Evolutionary conservation across 352 stramenopile genomes (phyloP).

Genomic region (Phytophthora nicotianae): DNA sequence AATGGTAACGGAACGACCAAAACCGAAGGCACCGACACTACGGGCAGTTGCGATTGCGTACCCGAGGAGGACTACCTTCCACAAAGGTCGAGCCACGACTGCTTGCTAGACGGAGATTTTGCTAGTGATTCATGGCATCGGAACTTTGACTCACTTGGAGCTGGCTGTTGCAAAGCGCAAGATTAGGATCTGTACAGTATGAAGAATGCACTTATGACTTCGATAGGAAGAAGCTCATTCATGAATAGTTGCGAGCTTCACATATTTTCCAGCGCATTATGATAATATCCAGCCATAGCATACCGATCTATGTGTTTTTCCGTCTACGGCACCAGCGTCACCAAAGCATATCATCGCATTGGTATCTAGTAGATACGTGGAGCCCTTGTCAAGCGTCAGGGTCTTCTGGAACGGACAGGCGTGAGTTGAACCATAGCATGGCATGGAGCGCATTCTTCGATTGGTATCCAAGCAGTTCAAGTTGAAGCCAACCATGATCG

Average conservation of each 20-base stretch:
- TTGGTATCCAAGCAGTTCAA: constrained; percentile 7
- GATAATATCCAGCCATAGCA: constrained; percentile 14
- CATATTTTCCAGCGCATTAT: constrained; percentile 10
- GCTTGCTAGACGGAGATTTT: constrained; percentile 18
- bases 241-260: constrained; percentile 2
- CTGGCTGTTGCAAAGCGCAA: constrained; percentile 11
- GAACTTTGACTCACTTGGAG: constrained; percentile 19
- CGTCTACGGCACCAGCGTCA: constrained; percentile 5
- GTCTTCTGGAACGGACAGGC: background rate
- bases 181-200: constrained; percentile 15
- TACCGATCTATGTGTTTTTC: background rate
- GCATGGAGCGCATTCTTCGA: constrained; percentile 6
- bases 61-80: constrained; percentile 37
- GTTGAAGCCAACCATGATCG: constrained; percentile 3
- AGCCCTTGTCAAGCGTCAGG: constrained; percentile 1
- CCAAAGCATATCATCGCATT: background rate
- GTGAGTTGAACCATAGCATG: constrained; percentile 3
- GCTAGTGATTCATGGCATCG: constrained; percentile 14
- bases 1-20: constrained; percentile 1
- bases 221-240: background rate
- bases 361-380: constrained; percentile 16
- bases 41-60: constrained; percentile 33
- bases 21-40: constrained; percentile 26
- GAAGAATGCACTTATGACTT: constrained; percentile 3
- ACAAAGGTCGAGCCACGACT: constrained; percentile 27